Evolutionary conservation across 2,329 filamentous ascomycete species (phyloP).

Genomic region (Penicillium thymicola): DNA sequence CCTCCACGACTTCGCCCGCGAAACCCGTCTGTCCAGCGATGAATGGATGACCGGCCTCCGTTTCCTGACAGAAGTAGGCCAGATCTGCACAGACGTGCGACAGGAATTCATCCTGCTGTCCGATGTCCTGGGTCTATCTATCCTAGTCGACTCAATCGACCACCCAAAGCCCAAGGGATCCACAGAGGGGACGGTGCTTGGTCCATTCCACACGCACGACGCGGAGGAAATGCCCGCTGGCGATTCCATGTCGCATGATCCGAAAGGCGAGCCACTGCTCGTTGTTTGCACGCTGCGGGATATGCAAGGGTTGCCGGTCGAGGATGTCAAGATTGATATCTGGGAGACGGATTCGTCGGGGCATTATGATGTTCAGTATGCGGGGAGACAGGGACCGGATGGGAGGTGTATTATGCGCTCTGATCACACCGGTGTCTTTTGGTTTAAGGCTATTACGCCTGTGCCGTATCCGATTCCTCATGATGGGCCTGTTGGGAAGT

Average conservation of each 20-base stretch:
- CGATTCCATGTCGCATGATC: slow-evolving; percentile 63
- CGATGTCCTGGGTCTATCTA: slow-evolving; percentile 73
- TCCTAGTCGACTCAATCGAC: slow-evolving; percentile 78
- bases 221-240: slow-evolving; percentile 58
- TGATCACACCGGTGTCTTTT: slow-evolving; percentile 71
- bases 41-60: slow-evolving; percentile 75
- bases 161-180: slow-evolving; percentile 69
- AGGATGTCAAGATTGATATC: slow-evolving; percentile 70
- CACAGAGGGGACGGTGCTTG: slow-evolving; percentile 77
- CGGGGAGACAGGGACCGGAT: slow-evolving; percentile 61
- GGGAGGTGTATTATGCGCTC: slow-evolving; percentile 68
- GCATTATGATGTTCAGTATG: slow-evolving; percentile 77
- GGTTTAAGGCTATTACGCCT: slow-evolving; percentile 80
- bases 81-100: slow-evolving; percentile 70
- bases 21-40: slow-evolving; percentile 69
- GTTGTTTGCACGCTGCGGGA: slow-evolving; percentile 71
- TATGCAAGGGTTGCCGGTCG: slow-evolving; percentile 59
- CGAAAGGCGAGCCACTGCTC: slow-evolving; percentile 65
- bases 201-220: slow-evolving; percentile 80
- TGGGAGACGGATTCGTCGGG: slow-evolving; percentile 83
- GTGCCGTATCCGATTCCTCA: slow-evolving; percentile 82
- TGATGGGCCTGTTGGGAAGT: slow-evolving; percentile 76
- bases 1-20: slow-evolving; percentile 76
- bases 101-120: slow-evolving; percentile 83
- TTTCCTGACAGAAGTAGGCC: slow-evolving; percentile 69